A percentile compares a stretch with the other conserved stretches of the same genome.
Evolutionary conservation across 306 rosid genomes (phyloP).

Genomic region (Nissolia schottii): DNA sequence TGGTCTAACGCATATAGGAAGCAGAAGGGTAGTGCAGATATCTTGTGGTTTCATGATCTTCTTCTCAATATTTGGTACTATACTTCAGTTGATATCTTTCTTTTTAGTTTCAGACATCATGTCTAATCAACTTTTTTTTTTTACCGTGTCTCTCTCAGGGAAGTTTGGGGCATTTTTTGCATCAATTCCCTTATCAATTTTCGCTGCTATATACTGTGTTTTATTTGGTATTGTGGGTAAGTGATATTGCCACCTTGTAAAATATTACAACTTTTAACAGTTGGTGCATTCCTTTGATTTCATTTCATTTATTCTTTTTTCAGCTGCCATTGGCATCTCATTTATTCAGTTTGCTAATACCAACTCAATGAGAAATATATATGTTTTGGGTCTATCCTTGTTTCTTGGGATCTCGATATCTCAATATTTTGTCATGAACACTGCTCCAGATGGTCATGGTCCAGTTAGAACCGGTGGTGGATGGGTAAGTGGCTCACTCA

Average conservation of each 20-base stretch:
- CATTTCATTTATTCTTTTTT: neutral
- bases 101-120: neutral
- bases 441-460: constrained; percentile 68
- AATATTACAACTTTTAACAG: neutral
- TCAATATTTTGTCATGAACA: constrained; percentile 72
- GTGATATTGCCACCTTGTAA: constrained; percentile 21
- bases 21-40: constrained; percentile 94
- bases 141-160: constrained; percentile 47
- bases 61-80: constrained; percentile 80
- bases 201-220: constrained; percentile 87
- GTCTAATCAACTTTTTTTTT: constrained; percentile 5
- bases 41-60: constrained; percentile 92
- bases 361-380: constrained; percentile 85
- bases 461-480: constrained; percentile 73
- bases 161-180: constrained; percentile 97
- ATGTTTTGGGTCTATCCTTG: constrained; percentile 71
- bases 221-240: constrained; percentile 79
- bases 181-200: constrained; percentile 84
- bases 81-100: neutral
- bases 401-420: constrained; percentile 89
- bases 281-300: neutral
- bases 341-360: constrained; percentile 54
- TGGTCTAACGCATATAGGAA: constrained; percentile 87
- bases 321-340: constrained; percentile 91
- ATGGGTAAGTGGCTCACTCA: constrained; percentile 67